Evolutionary conservation across 1,284 basidiomycete species (phyloP).

Genomic region (Tylopilus sp.): DNA sequence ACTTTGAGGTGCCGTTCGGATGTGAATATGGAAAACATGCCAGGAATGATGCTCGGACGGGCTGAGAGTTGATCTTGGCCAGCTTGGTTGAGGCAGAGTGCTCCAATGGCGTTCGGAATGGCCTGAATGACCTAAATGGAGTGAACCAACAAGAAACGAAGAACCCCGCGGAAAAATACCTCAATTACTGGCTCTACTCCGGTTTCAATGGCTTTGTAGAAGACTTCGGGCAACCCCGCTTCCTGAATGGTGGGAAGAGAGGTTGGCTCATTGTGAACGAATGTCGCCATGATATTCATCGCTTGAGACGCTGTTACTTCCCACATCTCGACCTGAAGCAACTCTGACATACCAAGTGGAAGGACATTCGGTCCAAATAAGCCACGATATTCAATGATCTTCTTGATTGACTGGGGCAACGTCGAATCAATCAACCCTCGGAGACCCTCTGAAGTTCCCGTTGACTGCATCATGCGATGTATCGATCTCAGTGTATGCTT

Average conservation of each 20-base stretch:
- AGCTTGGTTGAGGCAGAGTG: conserved; percentile 89
- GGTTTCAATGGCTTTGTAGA: conserved; percentile 82
- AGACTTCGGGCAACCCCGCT: conserved; percentile 82
- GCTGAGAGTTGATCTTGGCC: conserved; percentile 82
- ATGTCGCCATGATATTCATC: conserved; percentile 96
- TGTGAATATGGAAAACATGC: conserved; percentile 84
- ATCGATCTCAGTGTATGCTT: conserved; percentile 92
- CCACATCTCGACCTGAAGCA: neutral
- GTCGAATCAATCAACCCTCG: conserved; percentile 93
- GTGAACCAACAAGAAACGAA: conserved; percentile 3
- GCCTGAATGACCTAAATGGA: conserved; percentile 75
- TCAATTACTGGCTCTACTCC: conserved; percentile 88
- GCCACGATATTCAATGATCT: conserved; percentile 78
- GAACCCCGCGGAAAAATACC: conserved; percentile 38
- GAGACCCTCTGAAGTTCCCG: conserved; percentile 91
- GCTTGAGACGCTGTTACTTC: conserved; percentile 43
- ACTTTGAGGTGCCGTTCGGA: conserved; percentile 83
- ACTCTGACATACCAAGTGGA: conserved; percentile 57
- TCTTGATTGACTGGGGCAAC: conserved; percentile 82
- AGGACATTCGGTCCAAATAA: conserved; percentile 88
- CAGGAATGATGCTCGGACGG: conserved; percentile 76
- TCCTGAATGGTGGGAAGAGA: conserved; percentile 93
- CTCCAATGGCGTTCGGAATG: conserved; percentile 94
- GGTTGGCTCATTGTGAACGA: conserved; percentile 98
- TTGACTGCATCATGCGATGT: conserved; percentile 95